Evolutionary conservation across 768 basidiomycete genomes (phyloP).

Genomic region (Amanita rimosa): DNA sequence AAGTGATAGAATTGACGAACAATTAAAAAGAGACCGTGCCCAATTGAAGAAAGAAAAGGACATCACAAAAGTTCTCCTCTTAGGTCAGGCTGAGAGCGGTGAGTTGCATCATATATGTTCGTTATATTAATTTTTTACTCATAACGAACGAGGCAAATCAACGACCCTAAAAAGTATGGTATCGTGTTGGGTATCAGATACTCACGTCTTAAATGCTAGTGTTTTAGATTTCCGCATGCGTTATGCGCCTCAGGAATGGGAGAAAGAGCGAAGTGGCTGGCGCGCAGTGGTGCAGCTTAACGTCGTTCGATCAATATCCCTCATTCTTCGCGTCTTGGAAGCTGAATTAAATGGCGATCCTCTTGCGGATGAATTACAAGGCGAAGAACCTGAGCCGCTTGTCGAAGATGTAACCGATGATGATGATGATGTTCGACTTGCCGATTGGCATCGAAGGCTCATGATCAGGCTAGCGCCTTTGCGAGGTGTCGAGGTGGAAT

Average conservation of each 20-base stretch:
- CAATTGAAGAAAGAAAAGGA: constrained; percentile 32
- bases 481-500: constrained; percentile 46
- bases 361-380: not conserved
- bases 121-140: constrained; percentile 1
- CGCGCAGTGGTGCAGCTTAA: constrained; percentile 72
- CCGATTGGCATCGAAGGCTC: constrained; percentile 40
- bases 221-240: constrained; percentile 60
- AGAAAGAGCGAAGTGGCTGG: constrained; percentile 62
- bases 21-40: constrained; percentile 36
- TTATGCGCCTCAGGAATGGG: constrained; percentile 53
- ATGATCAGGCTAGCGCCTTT: constrained; percentile 55
- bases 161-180: constrained; percentile 54
- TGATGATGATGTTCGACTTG: constrained; percentile 25
- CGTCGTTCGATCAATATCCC: constrained; percentile 58
- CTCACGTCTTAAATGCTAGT: not conserved
- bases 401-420: constrained; percentile 27
- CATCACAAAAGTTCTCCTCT: constrained; percentile 43
- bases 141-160: constrained; percentile 41
- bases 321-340: constrained; percentile 51
- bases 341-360: constrained; percentile 35
- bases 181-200: not conserved
- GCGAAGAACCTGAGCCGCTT: constrained; percentile 6
- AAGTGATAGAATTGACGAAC: constrained; percentile 51
- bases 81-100: constrained; percentile 65
- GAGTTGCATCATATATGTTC: constrained; percentile 14